Base-by-base conservation (phyloP, 768 basidiomycete species). In the Suillus subalutaceus region DNA sequence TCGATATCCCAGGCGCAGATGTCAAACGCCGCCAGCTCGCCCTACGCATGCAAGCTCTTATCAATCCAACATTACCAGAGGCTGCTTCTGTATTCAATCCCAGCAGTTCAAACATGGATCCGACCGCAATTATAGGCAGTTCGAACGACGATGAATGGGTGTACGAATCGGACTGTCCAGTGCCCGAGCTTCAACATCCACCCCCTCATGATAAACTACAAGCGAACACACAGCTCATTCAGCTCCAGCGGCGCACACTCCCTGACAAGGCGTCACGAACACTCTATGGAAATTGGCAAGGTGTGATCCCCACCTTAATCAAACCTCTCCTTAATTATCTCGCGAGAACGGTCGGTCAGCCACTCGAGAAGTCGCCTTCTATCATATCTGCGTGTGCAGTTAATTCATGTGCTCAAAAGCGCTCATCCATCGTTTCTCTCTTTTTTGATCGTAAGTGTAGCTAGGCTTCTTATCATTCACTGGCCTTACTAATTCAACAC, bases 1-100 rank as follows among this genome's bases (percentile, higher is more conserved):
- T 64, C 4, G 13, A 23, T 16, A 64, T 64, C 26, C 63, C 55
- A 8, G 55, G 55, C 6, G 32, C n/a, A 5, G 53, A 64, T 20
- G 50, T 37, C 18, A 18, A 59, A 44, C 32, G 40, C 13, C 65
- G 32, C 30, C 65, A 46, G 32, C 59, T 60, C 3, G 43, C 26
- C n/a, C 23, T 38, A 20, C 9, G 20, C 44, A 44, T 65, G 16
- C n/a, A 64, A 32, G 46, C 40, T 9, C 46, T 60, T 6, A 32
- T 65, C 6, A n/a, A 46, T 46, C 44, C 20, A 46, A 46, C 44
- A 8, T 46, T 10, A 46, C 44, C 44, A 46, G 44, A 46, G 7
- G 44, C 44, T 20, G 20, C 44, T 46, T 3, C 44, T n/a, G 44
- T 10, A n/a, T 7, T 46, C 20, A 10, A 46, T 46, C 9, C 44